Percentiles rank a stretch among this genome's conserved stretches.
phyloP scores from a whole-genome alignment of 495 filamentous ascomycete genomes.

The Clohesyomyces aquaticus region DNA sequence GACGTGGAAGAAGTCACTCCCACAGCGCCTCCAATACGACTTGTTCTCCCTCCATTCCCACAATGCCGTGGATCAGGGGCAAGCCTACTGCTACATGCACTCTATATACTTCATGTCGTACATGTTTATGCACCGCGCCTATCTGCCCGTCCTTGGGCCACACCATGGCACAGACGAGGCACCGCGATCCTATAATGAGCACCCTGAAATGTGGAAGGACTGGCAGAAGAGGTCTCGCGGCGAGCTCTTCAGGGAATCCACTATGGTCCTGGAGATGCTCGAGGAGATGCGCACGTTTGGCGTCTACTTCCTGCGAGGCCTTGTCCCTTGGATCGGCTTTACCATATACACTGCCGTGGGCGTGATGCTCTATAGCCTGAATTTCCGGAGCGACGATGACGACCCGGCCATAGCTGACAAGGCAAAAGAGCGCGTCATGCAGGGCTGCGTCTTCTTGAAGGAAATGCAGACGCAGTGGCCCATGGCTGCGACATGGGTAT shows the following conservation, averaged over 20 bases:
- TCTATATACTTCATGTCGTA: conserved; percentile 41
- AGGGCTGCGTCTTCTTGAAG: conserved; percentile 40
- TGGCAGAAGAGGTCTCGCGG: conserved; percentile 38
- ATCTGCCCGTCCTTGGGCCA: conserved; percentile 40
- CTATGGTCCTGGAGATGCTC: conserved; percentile 43
- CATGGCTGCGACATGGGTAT: conserved; percentile 42
- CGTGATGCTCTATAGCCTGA: conserved; percentile 41
- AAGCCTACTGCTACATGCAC: conserved; percentile 44
- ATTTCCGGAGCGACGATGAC: conserved; percentile 39
- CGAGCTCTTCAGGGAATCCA: conserved; percentile 37
- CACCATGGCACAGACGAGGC: conserved; percentile 31
- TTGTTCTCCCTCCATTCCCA: conserved; percentile 39
- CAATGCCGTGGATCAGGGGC: conserved; percentile 42
- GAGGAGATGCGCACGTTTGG: conserved; percentile 45
- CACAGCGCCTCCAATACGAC: conserved; percentile 38
- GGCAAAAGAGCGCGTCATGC: conserved; percentile 36
- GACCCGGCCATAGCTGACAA: conserved; percentile 31
- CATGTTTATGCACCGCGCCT: conserved; percentile 43
- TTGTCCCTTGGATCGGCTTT: conserved; percentile 45
- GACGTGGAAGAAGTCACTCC: conserved; percentile 33
- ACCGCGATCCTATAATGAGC: conserved; percentile 32
- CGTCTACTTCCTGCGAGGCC: conserved; percentile 42
- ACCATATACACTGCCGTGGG: conserved; percentile 44
- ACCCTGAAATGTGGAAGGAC: conserved; percentile 34
- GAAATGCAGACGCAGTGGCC: conserved; percentile 44